Base-by-base conservation (phyloP, 108 stramenopile species). In the Chaetoceros tenuissimus region DNA sequence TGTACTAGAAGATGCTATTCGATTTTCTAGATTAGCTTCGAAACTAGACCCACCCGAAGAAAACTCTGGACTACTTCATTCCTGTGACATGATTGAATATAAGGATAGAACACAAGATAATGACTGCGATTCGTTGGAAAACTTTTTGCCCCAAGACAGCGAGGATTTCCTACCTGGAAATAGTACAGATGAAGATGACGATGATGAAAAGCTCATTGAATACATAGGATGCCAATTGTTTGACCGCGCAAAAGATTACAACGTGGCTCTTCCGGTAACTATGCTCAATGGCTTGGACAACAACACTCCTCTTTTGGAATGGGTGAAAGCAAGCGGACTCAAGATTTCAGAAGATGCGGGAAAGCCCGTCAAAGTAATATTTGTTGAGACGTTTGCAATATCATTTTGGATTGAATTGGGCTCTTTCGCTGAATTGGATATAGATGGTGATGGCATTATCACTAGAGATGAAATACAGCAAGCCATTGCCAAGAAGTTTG, bases 211-310 rank as follows among this genome's bases (percentile, higher is more conserved):
- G 21, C 31, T 27, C 20, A 69, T 77, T 21, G 23, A 44, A 1
- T 47, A 24, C 2, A 72, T 80, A 30, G 3, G 28, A 8, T 71
- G 71, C 13, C 49, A 60, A 24, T 28, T 59, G 1, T 72, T 75
- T 48, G 62, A 80, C 19, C 71, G 71, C 2, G 31, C 49, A 0
- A 53, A 50, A 27, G 0, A 19, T 31, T 80, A 80, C 45, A 29
- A 54, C 19, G 57, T 59, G 16, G 51, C 73, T 8, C 17, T 80
- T 16, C 74, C 74, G 17, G 48, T 48, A 2, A 48, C 54, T 21
- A 50, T 64, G 27, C 63, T 75, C 24, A 48, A 62, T n/a, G 78
- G 78, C 28, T 63, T 80, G 13, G 74, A 72, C 50, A 63, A 75
- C 22, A 62, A 73, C 18, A 45, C 51, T 29, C 78, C 78, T 18